Percentiles rank a stretch among this genome's conserved stretches.
Evolutionary conservation across 2,329 filamentous ascomycete genomes (phyloP).

Genomic region (Cordyceps javanica): DNA sequence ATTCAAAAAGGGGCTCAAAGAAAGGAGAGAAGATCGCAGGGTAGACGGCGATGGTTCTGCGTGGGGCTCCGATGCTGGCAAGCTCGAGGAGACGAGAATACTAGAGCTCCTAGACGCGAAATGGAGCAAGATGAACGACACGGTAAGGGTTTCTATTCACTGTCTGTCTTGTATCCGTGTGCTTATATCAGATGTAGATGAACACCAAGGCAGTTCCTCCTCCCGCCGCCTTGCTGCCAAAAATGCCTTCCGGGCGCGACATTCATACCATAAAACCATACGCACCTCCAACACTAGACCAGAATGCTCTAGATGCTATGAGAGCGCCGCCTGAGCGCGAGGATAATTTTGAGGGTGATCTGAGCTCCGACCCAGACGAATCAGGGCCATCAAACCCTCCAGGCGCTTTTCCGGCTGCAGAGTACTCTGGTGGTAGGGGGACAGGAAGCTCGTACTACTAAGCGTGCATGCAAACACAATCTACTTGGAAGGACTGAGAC

Average conservation of each 20-base stretch:
- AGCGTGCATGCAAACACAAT: background rate
- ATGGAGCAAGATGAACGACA: constrained; percentile 92
- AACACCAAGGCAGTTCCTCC: constrained; percentile 74
- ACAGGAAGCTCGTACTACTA: constrained; percentile 35
- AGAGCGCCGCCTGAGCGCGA: constrained; percentile 31
- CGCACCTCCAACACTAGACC: constrained; percentile 57
- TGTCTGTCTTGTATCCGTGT: constrained; percentile 5
- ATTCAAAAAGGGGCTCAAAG: constrained; percentile 67
- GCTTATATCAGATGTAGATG: constrained; percentile 44
- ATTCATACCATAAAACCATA: constrained; percentile 70
- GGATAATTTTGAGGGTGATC: constrained; percentile 27
- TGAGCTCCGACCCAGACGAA: constrained; percentile 34
- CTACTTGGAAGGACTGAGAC: background rate
- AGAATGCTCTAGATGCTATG: constrained; percentile 58
- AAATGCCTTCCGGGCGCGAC: constrained; percentile 83
- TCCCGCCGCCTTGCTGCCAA: constrained; percentile 62
- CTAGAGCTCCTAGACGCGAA: constrained; percentile 82
- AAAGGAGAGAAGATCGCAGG: constrained; percentile 71
- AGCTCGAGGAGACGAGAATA: constrained; percentile 75
- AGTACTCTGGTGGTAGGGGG: constrained; percentile 28
- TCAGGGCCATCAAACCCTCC: constrained; percentile 28
- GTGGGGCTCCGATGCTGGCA: constrained; percentile 82
- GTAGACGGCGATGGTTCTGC: constrained; percentile 60
- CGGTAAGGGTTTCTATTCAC: constrained; percentile 44
- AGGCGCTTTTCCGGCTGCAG: constrained; percentile 45